phyloP scores from a whole-genome alignment of 1,139 yeast species.

The Debaryomycetaceae sp. region DNA sequence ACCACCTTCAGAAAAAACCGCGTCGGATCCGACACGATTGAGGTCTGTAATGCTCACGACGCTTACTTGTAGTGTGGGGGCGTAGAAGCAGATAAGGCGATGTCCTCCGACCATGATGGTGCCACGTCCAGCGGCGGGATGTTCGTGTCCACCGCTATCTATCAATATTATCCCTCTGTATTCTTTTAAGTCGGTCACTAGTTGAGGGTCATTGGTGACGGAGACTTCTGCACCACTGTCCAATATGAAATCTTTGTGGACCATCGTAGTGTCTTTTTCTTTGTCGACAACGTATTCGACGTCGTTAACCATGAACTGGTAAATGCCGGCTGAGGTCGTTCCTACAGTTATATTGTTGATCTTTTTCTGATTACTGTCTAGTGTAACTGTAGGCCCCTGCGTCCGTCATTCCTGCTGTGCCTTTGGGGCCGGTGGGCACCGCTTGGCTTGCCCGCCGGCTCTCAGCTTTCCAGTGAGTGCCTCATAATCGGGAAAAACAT shows the following conservation, averaged over 20 bases:
- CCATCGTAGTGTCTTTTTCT: constrained; percentile 2
- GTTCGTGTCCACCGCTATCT: not conserved
- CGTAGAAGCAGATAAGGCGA: not conserved
- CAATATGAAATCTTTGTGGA: not conserved
- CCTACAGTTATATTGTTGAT: not conserved
- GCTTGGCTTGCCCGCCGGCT: too few species aligned
- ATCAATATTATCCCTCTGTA: not conserved
- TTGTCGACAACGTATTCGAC: not conserved
- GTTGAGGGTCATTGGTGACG: constrained; percentile 6
- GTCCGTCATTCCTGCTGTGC: not conserved
- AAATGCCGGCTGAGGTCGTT: not conserved
- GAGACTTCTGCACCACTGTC: not conserved
- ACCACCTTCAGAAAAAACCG: not conserved
- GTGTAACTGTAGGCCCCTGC: not conserved
- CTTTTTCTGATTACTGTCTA: not conserved
- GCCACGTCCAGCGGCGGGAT: not conserved
- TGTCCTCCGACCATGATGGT: not conserved
- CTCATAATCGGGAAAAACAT: too few species aligned
- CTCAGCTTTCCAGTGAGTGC: too few species aligned
- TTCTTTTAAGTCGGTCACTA: too few species aligned
- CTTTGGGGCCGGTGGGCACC: too few species aligned
- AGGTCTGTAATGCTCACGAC: not conserved
- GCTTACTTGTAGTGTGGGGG: not conserved
- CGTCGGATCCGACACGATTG: not conserved
- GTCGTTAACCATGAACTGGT: not conserved